phyloP scores from a whole-genome alignment of 2,329 filamentous ascomycete genomes.

The Sporothrix brunneoviolacea region DNA sequence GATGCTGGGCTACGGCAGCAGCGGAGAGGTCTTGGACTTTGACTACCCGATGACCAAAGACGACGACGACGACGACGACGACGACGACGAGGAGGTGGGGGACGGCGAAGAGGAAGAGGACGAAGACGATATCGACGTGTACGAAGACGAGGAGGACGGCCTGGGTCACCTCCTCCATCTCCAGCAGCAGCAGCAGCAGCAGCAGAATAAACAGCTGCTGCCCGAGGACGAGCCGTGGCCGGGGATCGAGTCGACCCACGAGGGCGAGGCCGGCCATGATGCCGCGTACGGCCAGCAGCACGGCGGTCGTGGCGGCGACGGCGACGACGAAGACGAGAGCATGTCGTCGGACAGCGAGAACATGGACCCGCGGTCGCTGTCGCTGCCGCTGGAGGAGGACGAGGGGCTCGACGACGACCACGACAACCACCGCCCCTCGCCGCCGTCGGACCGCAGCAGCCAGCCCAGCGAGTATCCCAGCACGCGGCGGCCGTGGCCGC shows the following conservation, averaged over 20 bases:
- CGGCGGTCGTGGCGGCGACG: background rate
- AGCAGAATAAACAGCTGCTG: slow-evolving; percentile 20
- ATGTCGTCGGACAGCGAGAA: slow-evolving; percentile 46
- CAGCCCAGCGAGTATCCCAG: slow-evolving; percentile 51
- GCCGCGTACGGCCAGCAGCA: background rate
- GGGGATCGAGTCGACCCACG: slow-evolving; percentile 43
- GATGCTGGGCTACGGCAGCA: slow-evolving; percentile 20
- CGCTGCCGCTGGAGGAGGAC: slow-evolving; percentile 14
- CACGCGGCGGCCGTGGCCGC: slow-evolving; percentile 37
- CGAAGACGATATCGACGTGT: slow-evolving; percentile 12
- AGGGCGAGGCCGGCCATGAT: background rate
- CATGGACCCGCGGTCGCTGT: slow-evolving; percentile 33
- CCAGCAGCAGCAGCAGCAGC: slow-evolving; percentile 9
- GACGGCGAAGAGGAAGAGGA: slow-evolving; percentile 26
- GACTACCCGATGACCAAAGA: slow-evolving; percentile 27
- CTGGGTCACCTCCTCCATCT: background rate
- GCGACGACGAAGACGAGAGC: slow-evolving; percentile 17
- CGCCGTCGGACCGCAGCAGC: slow-evolving; percentile 36
- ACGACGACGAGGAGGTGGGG: slow-evolving; percentile 25
- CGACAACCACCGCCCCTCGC: slow-evolving; percentile 7
- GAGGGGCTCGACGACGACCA: slow-evolving; percentile 9
- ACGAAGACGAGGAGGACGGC: slow-evolving; percentile 18
- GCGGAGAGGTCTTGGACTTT: slow-evolving; percentile 22
- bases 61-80: slow-evolving; percentile 31
- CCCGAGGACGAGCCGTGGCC: slow-evolving; percentile 53